phyloP scores from a whole-genome alignment of 163 green algal species.

The Scenedesmus sp. region DNA sequence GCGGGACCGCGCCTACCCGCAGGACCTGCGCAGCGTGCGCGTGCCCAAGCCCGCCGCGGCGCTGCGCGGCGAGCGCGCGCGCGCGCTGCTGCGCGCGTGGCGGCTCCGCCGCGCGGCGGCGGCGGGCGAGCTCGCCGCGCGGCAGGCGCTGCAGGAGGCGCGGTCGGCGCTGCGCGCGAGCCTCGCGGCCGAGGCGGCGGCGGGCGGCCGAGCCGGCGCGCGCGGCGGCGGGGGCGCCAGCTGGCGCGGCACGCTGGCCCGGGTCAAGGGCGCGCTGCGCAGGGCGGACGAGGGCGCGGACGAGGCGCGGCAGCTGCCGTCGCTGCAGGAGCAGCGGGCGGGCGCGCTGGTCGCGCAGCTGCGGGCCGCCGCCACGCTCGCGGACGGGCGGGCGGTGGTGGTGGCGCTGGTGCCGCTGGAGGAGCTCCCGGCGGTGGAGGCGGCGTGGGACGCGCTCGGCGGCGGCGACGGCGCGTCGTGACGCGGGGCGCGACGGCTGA shows the following conservation, averaged over 20 bases:
- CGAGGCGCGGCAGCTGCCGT: not conserved
- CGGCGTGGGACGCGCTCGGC: conserved; percentile 2
- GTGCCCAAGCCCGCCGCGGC: not conserved
- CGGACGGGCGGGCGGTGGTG: not conserved
- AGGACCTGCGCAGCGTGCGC: not conserved
- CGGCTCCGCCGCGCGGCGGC: not conserved
- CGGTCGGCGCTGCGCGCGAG: conserved; percentile 11
- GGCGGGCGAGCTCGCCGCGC: not conserved
- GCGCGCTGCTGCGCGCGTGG: conserved; percentile 3
- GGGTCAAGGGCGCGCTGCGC: no score
- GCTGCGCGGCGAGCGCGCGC: not conserved
- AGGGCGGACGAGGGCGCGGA: no score
- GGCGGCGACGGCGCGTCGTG: not conserved
- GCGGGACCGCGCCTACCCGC: conserved; percentile 17
- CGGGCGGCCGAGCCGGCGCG: no score
- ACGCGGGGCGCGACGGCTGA: no score
- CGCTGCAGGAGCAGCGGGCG: not conserved
- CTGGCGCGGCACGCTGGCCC: no score
- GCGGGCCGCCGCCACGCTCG: not conserved
- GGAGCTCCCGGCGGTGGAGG: conserved; percentile 18
- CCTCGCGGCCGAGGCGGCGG: not conserved
- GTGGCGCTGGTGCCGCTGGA: conserved; percentile 19
- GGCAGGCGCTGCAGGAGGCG: not conserved
- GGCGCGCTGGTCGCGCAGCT: not conserved
- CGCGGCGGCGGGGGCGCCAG: no score